Percentiles rank a stretch among this genome's conserved stretches.
Conservation (phyloP, 495 filamentous ascomycete genomes). For the Tetracladium marchalianum region DNA sequence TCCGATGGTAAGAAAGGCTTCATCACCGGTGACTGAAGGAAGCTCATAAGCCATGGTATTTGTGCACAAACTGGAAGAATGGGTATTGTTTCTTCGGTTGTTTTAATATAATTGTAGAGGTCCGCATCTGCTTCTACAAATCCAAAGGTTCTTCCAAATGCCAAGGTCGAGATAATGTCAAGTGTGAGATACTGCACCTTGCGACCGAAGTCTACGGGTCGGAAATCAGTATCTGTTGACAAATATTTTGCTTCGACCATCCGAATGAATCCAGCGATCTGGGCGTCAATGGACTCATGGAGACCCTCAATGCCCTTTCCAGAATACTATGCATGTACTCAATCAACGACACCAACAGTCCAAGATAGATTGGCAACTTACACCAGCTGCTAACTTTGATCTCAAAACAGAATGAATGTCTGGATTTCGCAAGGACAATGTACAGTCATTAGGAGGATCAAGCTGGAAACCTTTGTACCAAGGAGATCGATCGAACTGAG, state of each 20-base stretch:
- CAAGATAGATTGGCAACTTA: slow-evolving; percentile 16
- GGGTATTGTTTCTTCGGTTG: no score
- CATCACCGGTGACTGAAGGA: slow-evolving; percentile 26
- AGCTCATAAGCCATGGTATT: slow-evolving; percentile 10
- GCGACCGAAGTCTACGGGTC: slow-evolving; percentile 27
- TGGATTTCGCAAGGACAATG: slow-evolving; percentile 26
- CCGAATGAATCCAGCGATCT: slow-evolving; percentile 3
- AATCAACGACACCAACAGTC: no score
- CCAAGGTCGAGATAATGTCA: slow-evolving; percentile 29
- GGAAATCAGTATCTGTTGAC: slow-evolving; percentile 1
- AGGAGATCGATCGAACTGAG: slow-evolving; percentile 19
- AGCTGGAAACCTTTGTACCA: slow-evolving; percentile 22
- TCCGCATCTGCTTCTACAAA: slow-evolving; percentile 29
- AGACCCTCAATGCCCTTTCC: slow-evolving; percentile 19
- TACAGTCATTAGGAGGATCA: slow-evolving; percentile 24
- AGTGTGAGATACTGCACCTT: slow-evolving; percentile 27
- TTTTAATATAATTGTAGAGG: slow-evolving; percentile 5
- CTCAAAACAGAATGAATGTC: slow-evolving; percentile 24
- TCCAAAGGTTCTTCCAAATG: slow-evolving; percentile 29
- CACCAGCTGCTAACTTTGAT: slow-evolving; percentile 25
- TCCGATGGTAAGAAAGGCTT: slow-evolving; percentile 33
- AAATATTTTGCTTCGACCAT: slow-evolving; percentile 9
- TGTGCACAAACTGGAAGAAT: no score
- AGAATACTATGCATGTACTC: slow-evolving; percentile 9
- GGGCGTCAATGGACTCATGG: slow-evolving; percentile 3